phyloP scores from a whole-genome alignment of 139 green algal species.

The Zygnema circumcarinatum region DNA sequence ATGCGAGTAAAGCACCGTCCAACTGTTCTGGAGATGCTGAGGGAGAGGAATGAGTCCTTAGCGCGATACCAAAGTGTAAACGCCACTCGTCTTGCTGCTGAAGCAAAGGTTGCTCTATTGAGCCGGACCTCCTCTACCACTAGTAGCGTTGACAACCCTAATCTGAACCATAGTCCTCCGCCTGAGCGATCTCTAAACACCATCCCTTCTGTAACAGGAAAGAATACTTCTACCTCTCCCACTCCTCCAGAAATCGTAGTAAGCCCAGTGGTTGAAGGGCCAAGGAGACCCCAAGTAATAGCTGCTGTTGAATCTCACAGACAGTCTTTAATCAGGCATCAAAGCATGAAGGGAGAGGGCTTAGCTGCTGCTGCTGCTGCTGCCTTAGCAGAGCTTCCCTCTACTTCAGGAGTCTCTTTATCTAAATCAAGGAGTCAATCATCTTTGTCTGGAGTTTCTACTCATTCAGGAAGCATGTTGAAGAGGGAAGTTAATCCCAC shows the following conservation, averaged over 20 bases:
- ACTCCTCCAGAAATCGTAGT: no score
- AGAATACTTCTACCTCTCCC: background rate
- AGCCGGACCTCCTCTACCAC: background rate
- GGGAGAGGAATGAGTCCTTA: conserved; percentile 13
- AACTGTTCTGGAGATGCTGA: background rate
- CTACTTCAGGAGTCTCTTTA: background rate
- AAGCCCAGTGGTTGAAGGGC: background rate
- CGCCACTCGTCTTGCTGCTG: conserved; percentile 15
- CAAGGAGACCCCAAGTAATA: background rate
- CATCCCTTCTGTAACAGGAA: background rate
- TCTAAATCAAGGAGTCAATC: background rate
- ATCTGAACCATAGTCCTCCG: background rate
- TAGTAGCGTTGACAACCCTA: background rate
- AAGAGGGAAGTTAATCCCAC: background rate
- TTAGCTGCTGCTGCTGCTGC: background rate
- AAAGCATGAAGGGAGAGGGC: conserved; percentile 12
- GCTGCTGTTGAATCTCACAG: background rate
- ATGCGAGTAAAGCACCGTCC: conserved; percentile 18
- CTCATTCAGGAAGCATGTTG: no score
- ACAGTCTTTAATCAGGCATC: background rate
- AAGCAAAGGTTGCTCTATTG: background rate
- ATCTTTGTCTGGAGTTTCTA: no score
- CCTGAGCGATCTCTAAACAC: background rate
- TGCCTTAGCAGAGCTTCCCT: background rate
- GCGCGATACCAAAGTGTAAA: conserved; percentile 36